Conservation (phyloP, 495 filamentous ascomycete species). For the Penicillium lagena region DNA sequence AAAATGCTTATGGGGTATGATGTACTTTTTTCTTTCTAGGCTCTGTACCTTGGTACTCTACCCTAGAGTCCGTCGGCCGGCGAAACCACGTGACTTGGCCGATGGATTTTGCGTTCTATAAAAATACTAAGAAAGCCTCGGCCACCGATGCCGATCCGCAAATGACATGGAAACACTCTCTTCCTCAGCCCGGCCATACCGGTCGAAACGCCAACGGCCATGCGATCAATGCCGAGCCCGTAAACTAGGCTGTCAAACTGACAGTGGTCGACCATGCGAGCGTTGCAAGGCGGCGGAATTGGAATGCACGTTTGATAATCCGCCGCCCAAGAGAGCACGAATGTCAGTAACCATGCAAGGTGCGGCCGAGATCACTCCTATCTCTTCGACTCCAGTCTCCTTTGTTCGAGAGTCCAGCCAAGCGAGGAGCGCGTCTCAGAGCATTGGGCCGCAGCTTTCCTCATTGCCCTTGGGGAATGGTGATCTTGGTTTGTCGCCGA, state of each 20-base stretch:
- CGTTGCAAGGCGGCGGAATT: constrained; percentile 21
- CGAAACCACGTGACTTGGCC: no score
- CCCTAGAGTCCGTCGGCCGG: no score
- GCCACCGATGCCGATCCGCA: constrained; percentile 3
- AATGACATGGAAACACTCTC: constrained; percentile 4
- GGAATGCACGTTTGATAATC: constrained; percentile 24
- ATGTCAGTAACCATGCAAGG: not conserved
- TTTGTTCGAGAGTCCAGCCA: constrained; percentile 1
- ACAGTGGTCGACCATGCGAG: constrained; percentile 18
- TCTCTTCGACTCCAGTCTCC: not conserved
- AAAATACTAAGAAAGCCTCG: no score
- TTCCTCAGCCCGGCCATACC: constrained; percentile 26
- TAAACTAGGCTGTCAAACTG: constrained; percentile 30
- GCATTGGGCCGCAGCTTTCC: constrained; percentile 5
- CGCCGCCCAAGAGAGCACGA: constrained; percentile 20
- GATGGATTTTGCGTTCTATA: no score
- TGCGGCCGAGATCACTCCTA: no score
- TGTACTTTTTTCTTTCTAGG: no score
- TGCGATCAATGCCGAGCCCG: constrained; percentile 32
- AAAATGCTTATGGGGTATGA: no score
- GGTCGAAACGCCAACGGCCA: constrained; percentile 31
- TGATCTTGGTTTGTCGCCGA: constrained; percentile 7
- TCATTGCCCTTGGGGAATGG: constrained; percentile 10
- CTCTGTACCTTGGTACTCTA: no score
- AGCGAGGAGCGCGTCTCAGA: constrained; percentile 1